Evolutionary conservation across 805 yeast genomes (phyloP), one percentile per base, ranked within the genome.

Genomic region (Sugiyamaella americana): DNA sequence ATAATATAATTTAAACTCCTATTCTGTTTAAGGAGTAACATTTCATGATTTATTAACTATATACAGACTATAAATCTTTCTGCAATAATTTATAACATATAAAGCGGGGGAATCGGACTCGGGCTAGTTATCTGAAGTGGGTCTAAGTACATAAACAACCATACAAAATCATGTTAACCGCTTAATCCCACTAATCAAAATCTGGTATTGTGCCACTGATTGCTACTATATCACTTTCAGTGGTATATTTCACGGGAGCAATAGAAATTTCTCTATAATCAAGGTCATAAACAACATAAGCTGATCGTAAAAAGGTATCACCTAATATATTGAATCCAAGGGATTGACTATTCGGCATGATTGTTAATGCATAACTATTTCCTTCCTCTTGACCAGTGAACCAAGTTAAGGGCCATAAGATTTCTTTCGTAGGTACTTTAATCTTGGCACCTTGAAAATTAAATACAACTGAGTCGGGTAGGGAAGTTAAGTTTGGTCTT

Each of bases 201-300:
- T 26, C 32, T 13, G 32, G 32, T 13, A 26, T 8, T 13, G 8
- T 26, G 32, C 32, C 59, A 19, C 51, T 13, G 35, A 64, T 58
- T 3, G 58, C 58, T 32, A 61, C 58, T 19, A 60, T 43, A 19
- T 62, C 47, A 3, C 56, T 10, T 24, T 49, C 51, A 8, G 44
- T 50, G n/a, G 58, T 54, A 46, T 53, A 61, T 37, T 52, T 52
- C 22, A 74, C 75, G 56, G 70, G 79, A 3, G 82, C 87, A 47
- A 84, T 55, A 1, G 83, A 79, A 26, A 81, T 66, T 55, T 74
- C 66, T 40, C 63, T 62, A 52, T 71, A 72, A 29, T 80, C 86
- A 46, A 82, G 64, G 58, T 84, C 84, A 60, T 74, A 79, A 13
- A 81, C 86, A 17, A 78, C 72, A 58, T 83, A 84, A 4, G 81